Base-by-base conservation (phyloP, 2,329 filamentous ascomycete species). In the Stagonosporopsis cucurbitacearum region DNA sequence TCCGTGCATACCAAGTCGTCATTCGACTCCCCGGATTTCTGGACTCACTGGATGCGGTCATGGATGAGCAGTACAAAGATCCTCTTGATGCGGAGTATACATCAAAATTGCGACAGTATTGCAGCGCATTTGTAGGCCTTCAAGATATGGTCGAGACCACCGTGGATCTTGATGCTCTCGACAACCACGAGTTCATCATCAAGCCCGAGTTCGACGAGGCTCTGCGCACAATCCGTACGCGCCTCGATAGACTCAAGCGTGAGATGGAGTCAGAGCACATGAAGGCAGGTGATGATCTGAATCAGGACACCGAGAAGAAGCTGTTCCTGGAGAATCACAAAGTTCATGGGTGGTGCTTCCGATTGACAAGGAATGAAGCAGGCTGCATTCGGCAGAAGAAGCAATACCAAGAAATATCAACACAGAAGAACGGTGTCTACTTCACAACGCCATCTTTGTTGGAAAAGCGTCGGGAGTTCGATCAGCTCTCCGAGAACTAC, bases 101-200 rank as follows among this genome's bases (percentile, higher is more conserved):
- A 0, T 84, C 85, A 23, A 96, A 96, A 72, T 80, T 99, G 35
- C 75, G 76, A 8, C 86, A 90, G 57, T 85, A 91, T 57, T 90
- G 88, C 6, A 87, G 92, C 68, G 91, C 88, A 68, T 83, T 99
- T 46, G 88, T 85, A 23, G 96, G 92, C 72, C 81, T 99, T 11
- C 91, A 94, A 70, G 95, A 99, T 73, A 97, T 99, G 92, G 95
- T 99, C 0, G 95, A 99, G 79, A 96, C 95, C 1, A 99, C 96
- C 0, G 93, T 99, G 13, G 95, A 99, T 70, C 85, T 99, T 0
- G 91, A 96, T 54, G 95, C 95, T 2, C 85, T 99, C 11, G 94
- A 99, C 69, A 92, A 95, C 64, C 95, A 99, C 71, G 95, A 99
- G 73, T 99, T 96, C 78, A 94, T 97, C 68, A 99, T 99, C 83